Base-by-base conservation (phyloP, 2,329 filamentous ascomycete genomes). In the Aspergillus sojae region DNA sequence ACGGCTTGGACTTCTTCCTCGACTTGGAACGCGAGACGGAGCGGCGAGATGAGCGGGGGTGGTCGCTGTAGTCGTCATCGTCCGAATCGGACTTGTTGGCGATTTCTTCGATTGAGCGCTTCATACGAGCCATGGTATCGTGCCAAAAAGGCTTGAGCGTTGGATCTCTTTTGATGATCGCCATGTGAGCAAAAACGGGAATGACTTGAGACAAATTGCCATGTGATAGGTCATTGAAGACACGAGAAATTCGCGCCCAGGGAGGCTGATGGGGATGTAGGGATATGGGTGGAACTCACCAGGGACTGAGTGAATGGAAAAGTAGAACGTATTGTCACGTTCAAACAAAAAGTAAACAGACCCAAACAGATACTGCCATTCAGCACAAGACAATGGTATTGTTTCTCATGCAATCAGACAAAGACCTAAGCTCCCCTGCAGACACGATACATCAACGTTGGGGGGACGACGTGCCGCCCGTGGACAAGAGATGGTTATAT, bases 31-130 rank as follows among this genome's bases (percentile, higher is more conserved):
- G 70, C 16, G 73, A 67, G 28, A 65, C 62, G 34, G 73, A 69
- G 60, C 65, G 69, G 65, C 73, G 67, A 55, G 75, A 63, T 50
- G 73, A 58, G 36, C 74, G 73, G 10, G 68, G 67, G 43, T 78
- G 78, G 58, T 80, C 78, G 58, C 69, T 75, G 70, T 81, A 83
- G 65, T 83, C 80, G 48, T 78, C 77, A 55, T 83, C 81, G 30
- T 80, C 72, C 7, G 80, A 79, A 64, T 82, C 80, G 10, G 80
- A 81, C 61, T 78, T 78, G 62, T 75, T 76, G 58, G 70, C 79
- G 54, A 80, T 68, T 66, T 82, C 80, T 69, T 80, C 80, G 52
- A 81, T 67, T 39, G 77, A 74, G 60, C 80, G 78, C 70, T 82
- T 82, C 46, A 70, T 60, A 61, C 71, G 73, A 63, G 73, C 69